These are phyloP conservation scores for Jatropha multifida DNA, from an alignment of 441 rosid species.

Conservation along the genomic window DNA sequence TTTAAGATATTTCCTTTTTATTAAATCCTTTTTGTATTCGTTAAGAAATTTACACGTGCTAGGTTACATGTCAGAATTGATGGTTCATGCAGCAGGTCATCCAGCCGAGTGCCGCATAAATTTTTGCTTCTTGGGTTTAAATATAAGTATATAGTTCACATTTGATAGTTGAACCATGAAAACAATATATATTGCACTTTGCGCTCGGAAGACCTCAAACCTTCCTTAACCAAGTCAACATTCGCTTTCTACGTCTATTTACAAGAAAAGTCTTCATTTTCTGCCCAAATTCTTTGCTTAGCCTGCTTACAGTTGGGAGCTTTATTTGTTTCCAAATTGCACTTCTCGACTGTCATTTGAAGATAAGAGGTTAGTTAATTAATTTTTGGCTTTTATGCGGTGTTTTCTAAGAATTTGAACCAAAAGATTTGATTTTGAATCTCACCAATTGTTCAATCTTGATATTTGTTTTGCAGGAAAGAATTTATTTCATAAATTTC, in stretches of 20 bases:
- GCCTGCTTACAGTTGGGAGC: background rate
- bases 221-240: constrained; percentile 8
- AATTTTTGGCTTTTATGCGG: background rate
- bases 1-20: too few species aligned
- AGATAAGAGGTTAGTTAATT: background rate
- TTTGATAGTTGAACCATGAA: background rate
- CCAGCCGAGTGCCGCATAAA: background rate
- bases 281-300: background rate
- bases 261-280: background rate
- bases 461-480: constrained; percentile 13
- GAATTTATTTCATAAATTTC: background rate
- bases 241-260: background rate
- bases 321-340: background rate
- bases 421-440: background rate
- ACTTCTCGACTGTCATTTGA: background rate
- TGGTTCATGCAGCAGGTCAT: background rate
- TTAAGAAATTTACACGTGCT: background rate
- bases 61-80: background rate
- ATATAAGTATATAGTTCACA: too few species aligned
- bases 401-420: background rate
- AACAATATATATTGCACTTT: background rate
- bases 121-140: background rate
- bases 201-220: background rate
- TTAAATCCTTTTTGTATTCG: background rate
- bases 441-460: background rate